Conservation (phyloP, 1,284 basidiomycete genomes). For the Cutaneotrichosporon cutaneum region DNA sequence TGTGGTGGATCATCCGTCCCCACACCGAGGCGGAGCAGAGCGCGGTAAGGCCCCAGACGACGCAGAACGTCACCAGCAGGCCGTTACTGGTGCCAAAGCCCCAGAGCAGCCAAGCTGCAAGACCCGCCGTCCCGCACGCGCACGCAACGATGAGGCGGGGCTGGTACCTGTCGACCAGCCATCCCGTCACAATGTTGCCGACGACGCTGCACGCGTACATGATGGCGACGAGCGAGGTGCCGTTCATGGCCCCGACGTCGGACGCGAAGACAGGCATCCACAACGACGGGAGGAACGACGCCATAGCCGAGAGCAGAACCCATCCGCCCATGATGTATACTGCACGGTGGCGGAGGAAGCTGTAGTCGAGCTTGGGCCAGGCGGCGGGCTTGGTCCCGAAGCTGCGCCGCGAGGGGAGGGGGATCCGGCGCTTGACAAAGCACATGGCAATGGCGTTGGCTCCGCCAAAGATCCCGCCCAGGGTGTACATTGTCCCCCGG, state of each 20-base stretch:
- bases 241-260: conserved; percentile 38
- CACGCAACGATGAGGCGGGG: conserved; percentile 36
- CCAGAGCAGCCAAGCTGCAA: conserved; percentile 33
- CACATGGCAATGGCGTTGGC: conserved; percentile 36
- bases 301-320: conserved; percentile 43
- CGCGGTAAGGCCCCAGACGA: conserved; percentile 38
- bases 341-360: conserved; percentile 31
- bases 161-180: conserved; percentile 42
- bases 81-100: conserved; percentile 44
- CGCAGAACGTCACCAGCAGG: conserved; percentile 33
- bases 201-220: conserved; percentile 48
- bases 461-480: conserved; percentile 38
- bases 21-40: conserved; percentile 27
- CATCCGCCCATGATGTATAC: conserved; percentile 38
- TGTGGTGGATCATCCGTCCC: conserved; percentile 14
- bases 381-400: conserved; percentile 1
- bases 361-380: conserved; percentile 24
- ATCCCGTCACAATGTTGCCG: conserved; percentile 43
- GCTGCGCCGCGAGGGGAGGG: conserved; percentile 21
- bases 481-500: conserved; percentile 43
- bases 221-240: conserved; percentile 45
- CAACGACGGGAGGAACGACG: conserved; percentile 49
- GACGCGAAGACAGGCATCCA: conserved; percentile 50
- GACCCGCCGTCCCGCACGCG: conserved; percentile 36
- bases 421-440: conserved; percentile 45